Base-by-base conservation (phyloP, 108 stramenopile genomes). In the Aurantiochytrium sp. region DNA sequence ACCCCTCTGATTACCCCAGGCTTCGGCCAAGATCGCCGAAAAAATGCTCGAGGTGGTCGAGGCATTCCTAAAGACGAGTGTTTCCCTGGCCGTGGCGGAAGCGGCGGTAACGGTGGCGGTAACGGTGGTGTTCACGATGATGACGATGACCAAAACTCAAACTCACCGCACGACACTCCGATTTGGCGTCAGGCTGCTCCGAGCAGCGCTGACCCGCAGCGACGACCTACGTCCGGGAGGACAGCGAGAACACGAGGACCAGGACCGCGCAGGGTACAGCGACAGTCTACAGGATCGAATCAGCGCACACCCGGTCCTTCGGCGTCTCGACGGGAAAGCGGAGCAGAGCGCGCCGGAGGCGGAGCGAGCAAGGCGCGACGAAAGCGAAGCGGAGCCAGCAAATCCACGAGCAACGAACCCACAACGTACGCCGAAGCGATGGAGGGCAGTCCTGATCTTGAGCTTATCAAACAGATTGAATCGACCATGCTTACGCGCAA, bases 391-490 rank as follows among this genome's bases (percentile, higher is more conserved):
- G 45, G 42, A 12, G 72, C 64, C 25, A 23, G 42, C 25, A 69
- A 69, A 69, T 8, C 14, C 25, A 18, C 35, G 10, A 23, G 64
- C 25, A 18, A 42, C 8, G 64, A 69, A 10, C 64, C 25, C 12
- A 18, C 25, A 5, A 21, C 53, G 14, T 87, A 87, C 35, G 87
- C 42, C 57, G 87, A 87, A 55, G 57, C 53, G 16, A 87, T 57
- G 87, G 92, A 92, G 21, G 72, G 88, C 58, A 92, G 92, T 59
- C 90, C 91, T 19, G 93, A 93, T 60, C 42, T 91, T 35, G 91
- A 90, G 72, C 64, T 90, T 88, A 47, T 90, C 12, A 21, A 58
- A 44, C 29, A 89, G 58, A 72, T 90, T 8, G 89, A 90, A 42
- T 51, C 71, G 0, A 88, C 89, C 57, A 90, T 90, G 57, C 57